Evolutionary conservation across 495 filamentous ascomycete genomes (phyloP).

Genomic region (Tuber calosporum): DNA sequence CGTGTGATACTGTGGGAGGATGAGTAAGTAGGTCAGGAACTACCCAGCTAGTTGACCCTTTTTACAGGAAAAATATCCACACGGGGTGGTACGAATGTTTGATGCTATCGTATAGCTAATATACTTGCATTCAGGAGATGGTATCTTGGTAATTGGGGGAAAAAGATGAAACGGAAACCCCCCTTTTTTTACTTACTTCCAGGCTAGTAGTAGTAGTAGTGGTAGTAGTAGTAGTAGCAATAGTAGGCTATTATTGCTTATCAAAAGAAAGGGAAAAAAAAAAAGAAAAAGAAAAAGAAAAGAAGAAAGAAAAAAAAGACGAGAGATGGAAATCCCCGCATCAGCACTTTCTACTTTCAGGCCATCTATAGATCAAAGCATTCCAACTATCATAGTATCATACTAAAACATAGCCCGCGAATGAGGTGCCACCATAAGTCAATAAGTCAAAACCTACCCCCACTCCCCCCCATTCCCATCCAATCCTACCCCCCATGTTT

Average conservation of each 20-base stretch:
- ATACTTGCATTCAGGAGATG: not conserved
- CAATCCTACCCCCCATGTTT: not conserved
- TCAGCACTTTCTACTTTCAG: not conserved
- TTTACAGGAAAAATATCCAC: not conserved
- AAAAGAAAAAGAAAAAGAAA: too few relatives aligned
- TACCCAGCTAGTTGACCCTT: not conserved
- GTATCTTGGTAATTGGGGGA: not conserved
- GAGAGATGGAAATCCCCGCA: not conserved
- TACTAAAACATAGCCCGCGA: not conserved
- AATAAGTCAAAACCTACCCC: not conserved
- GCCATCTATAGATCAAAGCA: not conserved
- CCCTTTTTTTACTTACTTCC: not conserved
- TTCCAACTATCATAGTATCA: not conserved
- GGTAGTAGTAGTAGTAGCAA: too few relatives aligned
- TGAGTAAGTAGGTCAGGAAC: not conserved
- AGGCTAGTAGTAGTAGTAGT: too few relatives aligned
- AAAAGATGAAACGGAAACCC: too few relatives aligned
- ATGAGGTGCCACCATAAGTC: not conserved
- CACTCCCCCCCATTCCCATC: not conserved
- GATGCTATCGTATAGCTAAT: not conserved
- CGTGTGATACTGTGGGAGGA: not conserved
- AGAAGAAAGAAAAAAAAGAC: too few relatives aligned
- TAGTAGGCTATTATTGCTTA: not conserved
- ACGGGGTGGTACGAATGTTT: not conserved
- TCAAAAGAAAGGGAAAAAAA: not conserved